Evolutionary conservation across 2,329 filamentous ascomycete species (phyloP).

Genomic region (Chaetomiaceae sp.): DNA sequence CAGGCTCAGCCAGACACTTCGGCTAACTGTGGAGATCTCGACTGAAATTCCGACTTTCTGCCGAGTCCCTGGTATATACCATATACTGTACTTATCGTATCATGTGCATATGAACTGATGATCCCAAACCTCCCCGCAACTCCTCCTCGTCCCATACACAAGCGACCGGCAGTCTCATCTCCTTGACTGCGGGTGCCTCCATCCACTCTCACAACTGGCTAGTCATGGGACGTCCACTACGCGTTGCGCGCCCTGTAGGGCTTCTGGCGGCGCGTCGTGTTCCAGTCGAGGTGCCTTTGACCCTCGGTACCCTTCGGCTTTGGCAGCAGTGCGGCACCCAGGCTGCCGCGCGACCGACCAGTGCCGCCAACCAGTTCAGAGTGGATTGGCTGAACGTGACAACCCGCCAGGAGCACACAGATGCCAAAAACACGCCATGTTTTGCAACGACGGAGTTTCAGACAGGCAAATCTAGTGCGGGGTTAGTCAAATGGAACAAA

Average conservation of each 20-base stretch:
- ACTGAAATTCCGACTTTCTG: too few relatives aligned
- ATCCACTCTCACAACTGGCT: too few relatives aligned
- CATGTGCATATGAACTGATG: too few relatives aligned
- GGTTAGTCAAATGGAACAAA: background rate
- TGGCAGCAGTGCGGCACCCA: background rate
- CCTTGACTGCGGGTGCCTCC: too few relatives aligned
- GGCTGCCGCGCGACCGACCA: background rate
- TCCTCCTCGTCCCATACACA: too few relatives aligned
- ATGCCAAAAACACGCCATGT: background rate
- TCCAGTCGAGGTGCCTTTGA: background rate
- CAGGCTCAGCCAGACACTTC: too few relatives aligned
- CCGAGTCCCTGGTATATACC: too few relatives aligned
- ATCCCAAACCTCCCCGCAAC: too few relatives aligned
- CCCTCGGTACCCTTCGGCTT: background rate
- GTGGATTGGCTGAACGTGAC: background rate
- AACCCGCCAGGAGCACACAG: background rate
- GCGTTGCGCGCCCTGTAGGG: background rate
- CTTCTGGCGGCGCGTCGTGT: background rate
- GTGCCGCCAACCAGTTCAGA: background rate
- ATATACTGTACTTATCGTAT: too few relatives aligned
- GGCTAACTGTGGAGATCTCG: too few relatives aligned
- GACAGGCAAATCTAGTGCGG: background rate
- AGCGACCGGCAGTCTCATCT: too few relatives aligned
- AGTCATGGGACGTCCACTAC: constrained; percentile 2
- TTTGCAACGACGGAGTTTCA: too few relatives aligned